Evolutionary conservation across 169 alveolate genomes (phyloP), one percentile per base, ranked within the genome.

Genomic region (Babesia divergens): DNA sequence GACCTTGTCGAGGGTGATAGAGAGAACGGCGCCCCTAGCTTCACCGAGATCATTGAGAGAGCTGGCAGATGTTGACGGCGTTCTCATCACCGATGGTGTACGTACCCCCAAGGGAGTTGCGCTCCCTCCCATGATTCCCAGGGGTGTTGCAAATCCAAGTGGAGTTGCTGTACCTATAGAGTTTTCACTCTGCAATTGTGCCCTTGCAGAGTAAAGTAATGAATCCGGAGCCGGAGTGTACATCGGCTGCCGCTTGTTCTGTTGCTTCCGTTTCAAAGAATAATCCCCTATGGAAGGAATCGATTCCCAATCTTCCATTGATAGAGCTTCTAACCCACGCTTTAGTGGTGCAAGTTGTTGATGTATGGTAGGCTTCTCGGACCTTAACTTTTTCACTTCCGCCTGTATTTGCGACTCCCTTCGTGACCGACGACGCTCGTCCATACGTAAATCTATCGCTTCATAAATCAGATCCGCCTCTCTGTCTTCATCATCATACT

Each of bases 281-380:
- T 86, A 89, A 82, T 97, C 97, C 46, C 94, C 96, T 37, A 93
- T 93, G 35, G 94, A 97, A 16, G 99, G 99, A 22, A 98, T 95
- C 16, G 94, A 84, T 68, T 96, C 98, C 99, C 99, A 98, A 49
- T 94, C 97, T 31, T 86, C 69, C 37, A 94, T 82, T 34, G 86
- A 18, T 7, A 77, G 49, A 18, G 75, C 24, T 35, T 53, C 49
- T 22, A 77, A 31, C n/a, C 50, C 80, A 58, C 86, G 86, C 58
- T 77, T 77, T 9, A 47, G 47, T 14, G 72, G 83, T 3, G 72
- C 83, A 46, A 77, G 74, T 69, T 77, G 86, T 40, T 66, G 75
- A 72, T 77, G 77, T 40, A 83, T 64, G 46, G 92, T 87, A 35
- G 84, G 89, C 84, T 84, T 95, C 80, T 91, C 95, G 51, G 93